These are phyloP conservation scores for Teratosphaeriaceae sp. DNA, from an alignment of 2,329 filamentous ascomycete species.

Conservation along the genomic window DNA sequence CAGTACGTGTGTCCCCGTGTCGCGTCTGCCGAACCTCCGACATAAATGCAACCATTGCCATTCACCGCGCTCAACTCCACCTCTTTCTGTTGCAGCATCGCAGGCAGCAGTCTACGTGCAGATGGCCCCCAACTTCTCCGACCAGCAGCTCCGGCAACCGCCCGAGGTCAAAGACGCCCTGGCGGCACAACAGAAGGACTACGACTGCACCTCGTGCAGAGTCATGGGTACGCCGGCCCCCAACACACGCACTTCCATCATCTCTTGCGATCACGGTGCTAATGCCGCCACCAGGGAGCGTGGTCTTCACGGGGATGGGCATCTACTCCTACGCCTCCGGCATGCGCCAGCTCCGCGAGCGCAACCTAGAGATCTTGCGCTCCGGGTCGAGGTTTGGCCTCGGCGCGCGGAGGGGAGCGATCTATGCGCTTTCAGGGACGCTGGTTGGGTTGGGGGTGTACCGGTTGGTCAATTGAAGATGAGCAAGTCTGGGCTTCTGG, in stretches of 20 bases:
- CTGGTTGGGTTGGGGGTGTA: conserved; percentile 41
- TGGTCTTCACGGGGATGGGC: conserved; percentile 41
- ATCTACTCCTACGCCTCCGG: conserved; percentile 41
- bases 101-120: too few species aligned
- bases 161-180: conserved; percentile 17
- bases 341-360: conserved; percentile 36
- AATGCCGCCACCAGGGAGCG: conserved; percentile 39
- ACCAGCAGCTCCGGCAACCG: conserved; percentile 12
- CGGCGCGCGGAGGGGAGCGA: conserved; percentile 32
- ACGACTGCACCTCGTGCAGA: conserved; percentile 28
- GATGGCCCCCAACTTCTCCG: neutral
- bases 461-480: conserved; percentile 28
- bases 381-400: conserved; percentile 38
- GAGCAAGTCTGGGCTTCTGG: too few species aligned
- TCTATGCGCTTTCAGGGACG: conserved; percentile 34
- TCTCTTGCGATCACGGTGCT: too few species aligned
- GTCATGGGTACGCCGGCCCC: conserved; percentile 23
- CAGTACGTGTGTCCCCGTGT: too few species aligned
- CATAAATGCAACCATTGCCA: too few species aligned
- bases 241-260: neutral
- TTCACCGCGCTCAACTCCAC: too few species aligned
- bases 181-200: conserved; percentile 18
- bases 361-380: conserved; percentile 35
- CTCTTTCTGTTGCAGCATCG: too few species aligned
- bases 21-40: too few species aligned